phyloP scores from a whole-genome alignment of 2,329 filamentous ascomycete genomes.

The Fusarium keratoplasticum region DNA sequence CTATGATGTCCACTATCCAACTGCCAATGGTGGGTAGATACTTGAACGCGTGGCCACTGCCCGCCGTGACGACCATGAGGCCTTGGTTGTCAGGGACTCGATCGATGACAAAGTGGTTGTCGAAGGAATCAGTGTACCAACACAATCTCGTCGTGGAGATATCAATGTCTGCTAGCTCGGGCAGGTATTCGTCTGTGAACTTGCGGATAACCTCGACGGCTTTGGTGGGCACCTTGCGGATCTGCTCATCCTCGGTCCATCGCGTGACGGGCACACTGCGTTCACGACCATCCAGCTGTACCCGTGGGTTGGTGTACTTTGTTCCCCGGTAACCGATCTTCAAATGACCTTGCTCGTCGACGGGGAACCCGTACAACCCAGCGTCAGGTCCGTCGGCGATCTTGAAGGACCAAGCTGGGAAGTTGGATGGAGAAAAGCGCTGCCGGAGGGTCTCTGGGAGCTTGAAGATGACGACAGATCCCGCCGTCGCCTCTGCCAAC shows the following conservation, averaged over 20 bases:
- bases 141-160: conserved; percentile 48
- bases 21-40: conserved; percentile 68
- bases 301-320: conserved; percentile 59
- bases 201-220: conserved; percentile 42
- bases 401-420: neutral
- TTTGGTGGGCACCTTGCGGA: conserved; percentile 40
- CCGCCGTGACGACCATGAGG: conserved; percentile 70
- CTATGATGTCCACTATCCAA: conserved; percentile 57
- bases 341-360: conserved; percentile 54
- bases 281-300: conserved; percentile 48
- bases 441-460: neutral
- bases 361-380: conserved; percentile 61
- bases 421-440: neutral
- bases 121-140: conserved; percentile 48
- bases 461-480: neutral
- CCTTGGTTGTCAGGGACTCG: conserved; percentile 64
- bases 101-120: conserved; percentile 48
- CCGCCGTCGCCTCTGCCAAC: neutral
- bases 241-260: conserved; percentile 44
- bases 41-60: conserved; percentile 53
- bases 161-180: conserved; percentile 54
- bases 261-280: conserved; percentile 54
- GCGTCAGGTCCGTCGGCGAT: conserved; percentile 39
- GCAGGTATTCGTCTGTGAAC: conserved; percentile 55
- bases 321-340: conserved; percentile 63